Base-by-base conservation (phyloP, 2,329 filamentous ascomycete genomes). In the Diplodia seriata region DNA sequence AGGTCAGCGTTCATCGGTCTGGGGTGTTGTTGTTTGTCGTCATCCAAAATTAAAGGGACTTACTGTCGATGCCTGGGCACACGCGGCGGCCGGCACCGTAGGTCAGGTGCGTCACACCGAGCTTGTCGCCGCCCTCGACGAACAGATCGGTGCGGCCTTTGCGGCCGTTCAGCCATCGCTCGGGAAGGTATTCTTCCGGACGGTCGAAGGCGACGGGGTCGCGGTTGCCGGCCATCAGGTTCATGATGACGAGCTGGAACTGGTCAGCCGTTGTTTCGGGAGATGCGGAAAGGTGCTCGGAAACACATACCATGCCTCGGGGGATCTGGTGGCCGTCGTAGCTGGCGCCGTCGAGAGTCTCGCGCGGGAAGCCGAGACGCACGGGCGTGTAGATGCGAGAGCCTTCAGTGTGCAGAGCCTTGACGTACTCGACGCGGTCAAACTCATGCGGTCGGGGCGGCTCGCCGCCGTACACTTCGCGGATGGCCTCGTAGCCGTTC, bases 361-460 rank as follows among this genome's bases (percentile, higher is more conserved):
- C 12, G 23, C 51, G 51, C 14, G 51, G 51, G 18, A 54, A 54
- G 26, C 68, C 69, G 53, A 70, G 69, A 66, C 68, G 68, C 4
- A 70, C 68, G 36, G 68, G 69, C 33, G 65, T 70, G 50, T 70
- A 70, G 43, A 70, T 70, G 51, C 69, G 68, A 54, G 69, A 68
- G 12, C 69, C 69, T 56, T 70, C 69, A 56, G 69, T 70, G 66
- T 70, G 68, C 49, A 70, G 68, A 66, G 69, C 69, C 55, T 70
- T 70, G 23, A 70, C 68, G 33, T 68, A 70, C 47, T 68, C 68
- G 53, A 70, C 69, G 38, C 69, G 69, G 33, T 70, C 69, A 31
- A 54, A 70, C 29, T 70, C 69, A 33, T 70, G 68, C 20, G 69
- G 69, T 50, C 66, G 50, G 29, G 69, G 69, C 51, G 69, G 51